phyloP scores from a whole-genome alignment of 352 stramenopile genomes.

The Globisporangium alternatum region DNA sequence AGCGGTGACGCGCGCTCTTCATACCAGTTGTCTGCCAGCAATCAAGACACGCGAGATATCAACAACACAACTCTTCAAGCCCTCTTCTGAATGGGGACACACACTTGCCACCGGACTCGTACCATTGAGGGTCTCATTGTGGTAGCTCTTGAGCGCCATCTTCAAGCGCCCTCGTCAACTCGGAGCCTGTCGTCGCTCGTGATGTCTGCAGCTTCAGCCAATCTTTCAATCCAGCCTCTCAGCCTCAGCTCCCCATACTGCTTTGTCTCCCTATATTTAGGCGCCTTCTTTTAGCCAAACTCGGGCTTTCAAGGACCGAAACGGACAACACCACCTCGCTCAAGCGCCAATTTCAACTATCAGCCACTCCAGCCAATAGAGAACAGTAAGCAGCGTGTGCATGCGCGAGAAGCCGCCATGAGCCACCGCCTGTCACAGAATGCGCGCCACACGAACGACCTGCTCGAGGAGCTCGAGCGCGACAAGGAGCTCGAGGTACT shows the following conservation, averaged over 20 bases:
- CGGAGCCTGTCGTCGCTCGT: constrained; percentile 3
- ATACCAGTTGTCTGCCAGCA: constrained; percentile 77
- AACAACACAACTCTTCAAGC: not conserved
- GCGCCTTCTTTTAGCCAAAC: not conserved
- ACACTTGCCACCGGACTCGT: not conserved
- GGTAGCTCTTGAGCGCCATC: constrained; percentile 81
- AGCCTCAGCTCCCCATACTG: not conserved
- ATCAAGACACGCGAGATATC: not conserved
- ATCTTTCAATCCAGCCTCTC: not conserved
- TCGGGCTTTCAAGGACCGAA: not conserved
- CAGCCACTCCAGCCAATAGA: not conserved
- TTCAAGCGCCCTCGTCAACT: not conserved
- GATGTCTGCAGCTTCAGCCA: not conserved
- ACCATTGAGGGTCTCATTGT: constrained; percentile 78
- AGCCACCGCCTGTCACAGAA: constrained; percentile 82
- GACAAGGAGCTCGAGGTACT: constrained; percentile 87
- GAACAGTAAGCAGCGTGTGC: not conserved
- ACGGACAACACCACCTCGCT: not conserved
- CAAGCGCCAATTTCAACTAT: not conserved
- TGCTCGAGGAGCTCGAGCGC: constrained; percentile 82
- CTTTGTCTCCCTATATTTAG: constrained; percentile 6
- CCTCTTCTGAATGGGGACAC: not conserved
- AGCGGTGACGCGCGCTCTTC: constrained; percentile 64
- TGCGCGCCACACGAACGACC: constrained; percentile 73
- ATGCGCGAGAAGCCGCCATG: constrained; percentile 31